Percentiles rank a stretch among this genome's conserved stretches.
Conservation (phyloP, 495 filamentous ascomycete genomes). For the Trichoderma asperelloides region DNA sequence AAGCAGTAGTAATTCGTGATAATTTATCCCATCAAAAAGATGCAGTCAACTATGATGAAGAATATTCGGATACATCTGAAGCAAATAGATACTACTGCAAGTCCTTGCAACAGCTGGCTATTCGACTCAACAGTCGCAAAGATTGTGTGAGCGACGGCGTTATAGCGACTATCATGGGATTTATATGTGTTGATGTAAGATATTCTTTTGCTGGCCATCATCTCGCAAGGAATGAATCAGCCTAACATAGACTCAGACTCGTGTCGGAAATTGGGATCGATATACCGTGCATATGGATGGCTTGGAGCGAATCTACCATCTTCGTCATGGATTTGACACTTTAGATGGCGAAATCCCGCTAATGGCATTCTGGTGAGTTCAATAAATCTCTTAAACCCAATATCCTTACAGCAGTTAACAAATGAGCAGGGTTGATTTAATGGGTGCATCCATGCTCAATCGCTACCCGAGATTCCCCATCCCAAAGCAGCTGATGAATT, state of each 20-base stretch:
- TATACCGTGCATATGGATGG: not conserved
- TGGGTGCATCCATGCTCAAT: not conserved
- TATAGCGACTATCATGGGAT: conserved; percentile 1
- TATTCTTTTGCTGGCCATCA: not conserved
- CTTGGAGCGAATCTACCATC: not conserved
- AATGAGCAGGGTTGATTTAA: not conserved
- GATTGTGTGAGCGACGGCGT: not conserved
- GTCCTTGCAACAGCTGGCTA: not conserved
- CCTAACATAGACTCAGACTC: not conserved
- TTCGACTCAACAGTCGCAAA: not conserved
- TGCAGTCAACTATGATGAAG: not conserved
- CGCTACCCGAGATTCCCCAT: not conserved
- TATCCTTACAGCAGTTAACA: not conserved
- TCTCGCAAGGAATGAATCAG: not conserved
- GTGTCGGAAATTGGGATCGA: not conserved
- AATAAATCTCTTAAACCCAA: not conserved
- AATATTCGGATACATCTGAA: not conserved
- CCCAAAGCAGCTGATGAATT: not conserved
- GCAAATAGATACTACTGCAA: not conserved
- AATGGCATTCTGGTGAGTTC: not conserved
- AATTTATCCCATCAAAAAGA: not conserved
- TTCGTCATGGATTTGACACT: not conserved
- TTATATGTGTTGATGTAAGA: conserved; percentile 2
- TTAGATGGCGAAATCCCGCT: not conserved
- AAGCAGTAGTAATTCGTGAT: not conserved